Conservation (phyloP, 1,284 basidiomycete species). For the Porogramme epimiltina region DNA sequence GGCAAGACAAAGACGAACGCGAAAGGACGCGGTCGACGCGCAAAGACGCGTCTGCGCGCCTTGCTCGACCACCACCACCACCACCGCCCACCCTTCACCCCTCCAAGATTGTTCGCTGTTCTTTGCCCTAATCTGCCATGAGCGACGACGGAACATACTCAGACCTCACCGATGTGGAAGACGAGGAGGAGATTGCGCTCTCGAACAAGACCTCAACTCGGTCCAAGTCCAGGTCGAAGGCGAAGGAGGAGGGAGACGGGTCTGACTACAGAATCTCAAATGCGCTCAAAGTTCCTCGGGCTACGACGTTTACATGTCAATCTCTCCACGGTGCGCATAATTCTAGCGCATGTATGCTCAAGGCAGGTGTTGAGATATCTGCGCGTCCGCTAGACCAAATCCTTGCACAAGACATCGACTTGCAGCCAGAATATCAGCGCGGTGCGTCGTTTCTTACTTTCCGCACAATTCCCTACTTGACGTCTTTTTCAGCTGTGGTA, state of each 20-base stretch:
- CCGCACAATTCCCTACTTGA: no score
- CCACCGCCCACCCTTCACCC: not conserved
- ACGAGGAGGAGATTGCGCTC: conserved; percentile 30
- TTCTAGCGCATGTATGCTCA: not conserved
- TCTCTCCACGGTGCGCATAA: conserved; percentile 58
- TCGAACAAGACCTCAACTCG: no score
- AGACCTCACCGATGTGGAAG: conserved; percentile 42
- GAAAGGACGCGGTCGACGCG: not conserved
- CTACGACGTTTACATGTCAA: conserved; percentile 70
- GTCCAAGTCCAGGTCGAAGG: conserved; percentile 25
- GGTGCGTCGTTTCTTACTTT: conserved; percentile 42
- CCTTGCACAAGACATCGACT: conserved; percentile 54
- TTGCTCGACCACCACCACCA: not conserved
- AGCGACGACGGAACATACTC: conserved; percentile 34
- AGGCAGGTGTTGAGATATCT: no score
- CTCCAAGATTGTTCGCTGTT: not conserved
- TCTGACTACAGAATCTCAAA: conserved; percentile 50
- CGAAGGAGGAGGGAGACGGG: conserved; percentile 14
- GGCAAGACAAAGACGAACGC: not conserved
- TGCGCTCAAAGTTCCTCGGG: conserved; percentile 59
- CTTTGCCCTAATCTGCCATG: conserved; percentile 30
- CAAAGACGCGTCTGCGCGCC: not conserved
- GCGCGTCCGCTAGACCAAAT: conserved; percentile 56
- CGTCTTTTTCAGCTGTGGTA: conserved; percentile 56
- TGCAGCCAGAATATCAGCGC: conserved; percentile 78